These are phyloP conservation scores for Talaromyces verruculosus DNA, from an alignment of 2,329 filamentous ascomycete species.

Conservation along the genomic window DNA sequence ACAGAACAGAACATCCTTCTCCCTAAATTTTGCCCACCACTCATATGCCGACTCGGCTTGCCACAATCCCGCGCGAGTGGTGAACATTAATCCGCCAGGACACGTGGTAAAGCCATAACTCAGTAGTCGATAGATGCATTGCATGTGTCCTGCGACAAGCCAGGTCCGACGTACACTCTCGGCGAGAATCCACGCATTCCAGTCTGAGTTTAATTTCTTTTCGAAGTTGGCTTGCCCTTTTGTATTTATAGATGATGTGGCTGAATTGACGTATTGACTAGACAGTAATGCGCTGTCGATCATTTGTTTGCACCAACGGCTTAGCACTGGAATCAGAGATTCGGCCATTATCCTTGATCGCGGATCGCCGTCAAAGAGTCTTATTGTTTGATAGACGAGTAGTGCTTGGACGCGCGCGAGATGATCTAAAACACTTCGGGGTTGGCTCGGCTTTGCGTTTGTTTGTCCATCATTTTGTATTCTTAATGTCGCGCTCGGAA, in stretches of 20 bases:
- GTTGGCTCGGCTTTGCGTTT: background rate
- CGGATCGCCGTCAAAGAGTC: conserved; percentile 13
- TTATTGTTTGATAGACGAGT: conserved; percentile 17
- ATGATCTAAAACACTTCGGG: conserved; percentile 14
- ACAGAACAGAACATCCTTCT: conserved; percentile 18
- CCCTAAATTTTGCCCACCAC: conserved; percentile 16
- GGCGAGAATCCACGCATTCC: conserved; percentile 20
- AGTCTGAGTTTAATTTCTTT: conserved; percentile 16
- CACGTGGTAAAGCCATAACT: conserved; percentile 9
- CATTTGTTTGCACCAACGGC: conserved; percentile 16
- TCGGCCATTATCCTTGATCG: conserved; percentile 16
- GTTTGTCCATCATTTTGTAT: background rate
- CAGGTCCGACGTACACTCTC: conserved; percentile 22
- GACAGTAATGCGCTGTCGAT: conserved; percentile 20
- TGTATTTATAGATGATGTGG: background rate
- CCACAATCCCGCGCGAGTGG: conserved; percentile 18
- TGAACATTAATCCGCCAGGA: conserved; percentile 21
- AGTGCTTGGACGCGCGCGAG: conserved; percentile 20
- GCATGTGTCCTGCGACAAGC: conserved; percentile 20
- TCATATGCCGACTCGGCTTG: conserved; percentile 18
- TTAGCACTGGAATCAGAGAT: conserved; percentile 10
- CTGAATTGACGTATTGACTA: conserved; percentile 17
- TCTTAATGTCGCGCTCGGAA: background rate
- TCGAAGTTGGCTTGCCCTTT: background rate
- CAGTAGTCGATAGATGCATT: conserved; percentile 19